Conservation (phyloP, 2,329 filamentous ascomycete genomes). For the Aspergillus tubingensis region DNA sequence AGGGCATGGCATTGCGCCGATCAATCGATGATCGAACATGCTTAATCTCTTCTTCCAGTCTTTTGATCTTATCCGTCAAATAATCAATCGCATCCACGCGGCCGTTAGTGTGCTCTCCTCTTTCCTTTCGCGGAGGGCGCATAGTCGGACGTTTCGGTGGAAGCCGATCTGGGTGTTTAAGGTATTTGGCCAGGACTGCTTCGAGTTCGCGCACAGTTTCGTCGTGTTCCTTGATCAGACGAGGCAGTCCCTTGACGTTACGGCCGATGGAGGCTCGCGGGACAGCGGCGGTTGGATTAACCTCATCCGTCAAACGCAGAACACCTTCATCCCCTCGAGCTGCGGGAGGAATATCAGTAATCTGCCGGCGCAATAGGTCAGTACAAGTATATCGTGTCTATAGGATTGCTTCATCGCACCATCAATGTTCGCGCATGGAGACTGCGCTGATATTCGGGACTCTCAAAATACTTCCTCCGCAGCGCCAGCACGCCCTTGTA, state of each 20-base stretch:
- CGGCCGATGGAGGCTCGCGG: constrained; percentile 81
- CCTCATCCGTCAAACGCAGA: constrained; percentile 74
- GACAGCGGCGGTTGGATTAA: constrained; percentile 75
- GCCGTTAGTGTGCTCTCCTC: constrained; percentile 64
- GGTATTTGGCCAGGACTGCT: constrained; percentile 79
- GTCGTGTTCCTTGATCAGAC: constrained; percentile 81
- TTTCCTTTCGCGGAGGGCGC: constrained; percentile 77
- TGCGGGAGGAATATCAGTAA: constrained; percentile 81
- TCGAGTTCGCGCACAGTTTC: constrained; percentile 80
- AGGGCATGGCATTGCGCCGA: constrained; percentile 82
- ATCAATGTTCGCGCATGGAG: constrained; percentile 71
- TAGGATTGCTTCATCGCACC: constrained; percentile 30
- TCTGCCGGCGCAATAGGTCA: constrained; percentile 42
- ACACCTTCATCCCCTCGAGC: constrained; percentile 83
- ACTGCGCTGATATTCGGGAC: constrained; percentile 82
- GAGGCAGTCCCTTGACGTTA: constrained; percentile 87
- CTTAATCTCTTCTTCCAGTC: constrained; percentile 80
- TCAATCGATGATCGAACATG: constrained; percentile 80
- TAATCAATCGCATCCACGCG: constrained; percentile 96
- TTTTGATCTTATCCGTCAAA: constrained; percentile 78
- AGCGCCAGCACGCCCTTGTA: constrained; percentile 73
- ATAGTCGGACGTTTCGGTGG: constrained; percentile 77
- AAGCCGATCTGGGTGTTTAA: constrained; percentile 80
- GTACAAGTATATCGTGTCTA: neutral
- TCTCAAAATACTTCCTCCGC: constrained; percentile 78